Evolutionary conservation across 495 filamentous ascomycete genomes (phyloP), one percentile per base, ranked within the genome.

Genomic region (Xylaria grammica): DNA sequence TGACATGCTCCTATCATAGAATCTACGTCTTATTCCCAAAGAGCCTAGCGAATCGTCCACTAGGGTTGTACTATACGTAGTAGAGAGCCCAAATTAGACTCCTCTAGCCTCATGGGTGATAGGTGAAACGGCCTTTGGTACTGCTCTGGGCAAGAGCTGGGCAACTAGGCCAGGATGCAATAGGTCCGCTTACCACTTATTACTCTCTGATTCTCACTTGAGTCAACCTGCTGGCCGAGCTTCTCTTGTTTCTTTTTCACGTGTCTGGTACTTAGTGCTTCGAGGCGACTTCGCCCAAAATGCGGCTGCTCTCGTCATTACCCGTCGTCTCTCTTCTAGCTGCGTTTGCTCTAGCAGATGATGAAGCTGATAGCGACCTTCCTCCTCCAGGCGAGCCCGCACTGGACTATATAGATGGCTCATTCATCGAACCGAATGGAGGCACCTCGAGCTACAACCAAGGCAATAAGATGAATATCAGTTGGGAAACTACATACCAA

Each of bases 401-500:
- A 2, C 42, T 52, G 2, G 13, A 32, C 3, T 72, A 69, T 42
- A 44, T 52, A 0, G 65, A 70, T 67, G 68, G 68, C 40, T 26
- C 53, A 20, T 70, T 70, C 42, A 55, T 29, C 9, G 67, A 69
- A 19, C 67, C 69, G 52, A 63, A 57, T 17, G 69, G 69, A 4
- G 53, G 45, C 26, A 62, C 62, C 24, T 52, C 64, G 13, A 57
- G 63, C 13, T 71, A 71, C 44, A 54, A 4, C 10, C 7, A 60
- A 11, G 67, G 67, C 29, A 40, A 59, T 9, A 59, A 65, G 53
- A 63, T 69, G 67, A 72, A 72, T 34, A 54, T 72, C n/a, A 72
- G 63, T 49, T 72, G 69, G 67, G 26, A 63, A 38, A 69, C 69
- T 4, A 42, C 55, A n/a, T 72, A 65, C n/a, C 64, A 69, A n/a